Evolutionary conservation across 2,329 filamentous ascomycete species (phyloP), one percentile per base, ranked within the genome.

Genomic region (Didymella segeticola): DNA sequence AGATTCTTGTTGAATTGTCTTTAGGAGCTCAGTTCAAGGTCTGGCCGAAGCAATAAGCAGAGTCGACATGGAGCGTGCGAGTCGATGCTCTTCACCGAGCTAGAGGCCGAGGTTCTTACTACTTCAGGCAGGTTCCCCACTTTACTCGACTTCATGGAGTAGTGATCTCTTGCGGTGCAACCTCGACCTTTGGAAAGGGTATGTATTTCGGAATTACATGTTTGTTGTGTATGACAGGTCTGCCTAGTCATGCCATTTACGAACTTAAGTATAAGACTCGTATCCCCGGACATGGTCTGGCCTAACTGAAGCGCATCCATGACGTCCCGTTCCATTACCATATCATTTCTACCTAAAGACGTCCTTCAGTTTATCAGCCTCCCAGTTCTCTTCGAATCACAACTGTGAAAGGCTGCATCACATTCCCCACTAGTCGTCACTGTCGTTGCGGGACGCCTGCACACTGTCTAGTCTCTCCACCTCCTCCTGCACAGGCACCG

Each of bases 401-500:
- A n/a, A n/a, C n/a, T n/a, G n/a, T n/a, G 25, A 7, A 8, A 9
- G 5, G 31, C 29, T 14, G 6, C 3, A 20, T 11, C 43, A 34
- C 20, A 36, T 34, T 17, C 22, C 38, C 14, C 29, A 34, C 5
- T 37, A 27, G 10, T 43, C 11, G 9, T 39, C 37, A 2, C 30
- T 22, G 11, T 38, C 19, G 11, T 39, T 33, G 2, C 19, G 17
- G 11, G 8, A 33, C 36, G 29, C 27, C 26, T 20, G 15, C 4
- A 17, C 47, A 17, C 27, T 33, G 27, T 30, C 15, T 17, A 3
- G 8, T 5, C 26, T 7, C 20, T 61, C 57, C n/a, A 56, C 56
- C 41, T 61, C 50, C n/a, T 53, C 43, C 14, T 56, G 47, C 11
- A 36, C 43, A 20, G 60, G 56, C 37, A 67, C 50, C 47, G 66